Evolutionary conservation across 1,139 yeast genomes (phyloP).

Genomic region (Meyerozyma smithsonii): DNA sequence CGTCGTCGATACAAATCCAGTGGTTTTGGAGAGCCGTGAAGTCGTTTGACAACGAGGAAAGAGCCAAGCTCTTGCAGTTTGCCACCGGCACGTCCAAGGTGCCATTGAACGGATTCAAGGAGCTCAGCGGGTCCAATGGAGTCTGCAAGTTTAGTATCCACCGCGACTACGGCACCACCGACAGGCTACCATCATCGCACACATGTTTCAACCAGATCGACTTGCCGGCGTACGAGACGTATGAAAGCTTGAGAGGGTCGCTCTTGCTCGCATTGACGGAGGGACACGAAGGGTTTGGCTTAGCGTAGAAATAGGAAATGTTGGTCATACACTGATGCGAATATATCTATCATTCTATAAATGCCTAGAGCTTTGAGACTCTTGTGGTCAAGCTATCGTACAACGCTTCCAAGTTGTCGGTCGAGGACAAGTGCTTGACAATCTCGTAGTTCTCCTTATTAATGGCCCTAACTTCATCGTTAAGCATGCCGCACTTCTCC

Average conservation of each 20-base stretch:
- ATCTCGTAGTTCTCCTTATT: constrained; percentile 19
- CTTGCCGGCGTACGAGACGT: constrained; percentile 87
- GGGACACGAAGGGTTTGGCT: constrained; percentile 96
- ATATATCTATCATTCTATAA: constrained; percentile 1
- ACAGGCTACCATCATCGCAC: constrained; percentile 90
- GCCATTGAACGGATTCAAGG: constrained; percentile 91
- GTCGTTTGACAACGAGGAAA: constrained; percentile 89
- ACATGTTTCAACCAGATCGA: constrained; percentile 96
- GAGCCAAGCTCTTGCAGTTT: constrained; percentile 90
- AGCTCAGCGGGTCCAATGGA: constrained; percentile 84
- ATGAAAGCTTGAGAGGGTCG: constrained; percentile 79
- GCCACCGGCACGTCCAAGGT: constrained; percentile 98
- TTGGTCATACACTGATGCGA: constrained; percentile 1
- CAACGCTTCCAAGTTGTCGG: constrained; percentile 27
- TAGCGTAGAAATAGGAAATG: constrained; percentile 37
- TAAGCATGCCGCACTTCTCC: constrained; percentile 51
- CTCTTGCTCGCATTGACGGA: constrained; percentile 83
- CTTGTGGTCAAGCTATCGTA: constrained; percentile 6
- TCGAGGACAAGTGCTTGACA: constrained; percentile 25
- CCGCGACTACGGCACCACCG: constrained; percentile 80
- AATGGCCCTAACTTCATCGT: constrained; percentile 43
- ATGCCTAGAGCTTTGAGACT: background rate
- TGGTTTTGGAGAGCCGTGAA: constrained; percentile 99
- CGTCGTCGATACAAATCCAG: constrained; percentile 82
- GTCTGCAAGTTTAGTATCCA: constrained; percentile 85